Evolutionary conservation across 805 yeast species (phyloP).

Genomic region (Candida maris): DNA sequence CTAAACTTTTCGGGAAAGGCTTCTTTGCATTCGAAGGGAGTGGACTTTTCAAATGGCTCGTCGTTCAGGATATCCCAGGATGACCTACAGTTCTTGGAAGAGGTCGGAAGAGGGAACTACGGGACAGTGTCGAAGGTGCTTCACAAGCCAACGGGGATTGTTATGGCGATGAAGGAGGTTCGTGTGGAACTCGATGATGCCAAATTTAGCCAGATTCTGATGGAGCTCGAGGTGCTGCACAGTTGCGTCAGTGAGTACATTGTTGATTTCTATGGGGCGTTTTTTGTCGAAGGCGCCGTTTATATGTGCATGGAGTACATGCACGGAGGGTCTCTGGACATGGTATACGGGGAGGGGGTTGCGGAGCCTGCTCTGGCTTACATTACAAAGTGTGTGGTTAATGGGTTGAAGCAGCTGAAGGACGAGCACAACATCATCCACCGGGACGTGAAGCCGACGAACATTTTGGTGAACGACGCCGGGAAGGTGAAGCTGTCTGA

Average conservation of each 20-base stretch:
- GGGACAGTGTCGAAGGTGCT: constrained; percentile 93
- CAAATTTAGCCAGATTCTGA: constrained; percentile 89
- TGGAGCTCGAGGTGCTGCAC: constrained; percentile 94
- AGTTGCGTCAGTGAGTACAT: constrained; percentile 86
- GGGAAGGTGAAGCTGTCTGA: constrained; percentile 94
- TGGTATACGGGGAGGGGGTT: constrained; percentile 69
- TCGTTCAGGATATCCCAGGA: constrained; percentile 83
- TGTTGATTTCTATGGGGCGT: constrained; percentile 96
- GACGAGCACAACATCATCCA: constrained; percentile 91
- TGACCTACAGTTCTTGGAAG: constrained; percentile 78
- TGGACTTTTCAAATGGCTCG: constrained; percentile 85
- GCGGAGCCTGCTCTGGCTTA: constrained; percentile 78
- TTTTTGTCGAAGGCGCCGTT: constrained; percentile 95
- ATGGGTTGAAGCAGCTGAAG: constrained; percentile 79
- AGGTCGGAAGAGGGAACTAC: constrained; percentile 92
- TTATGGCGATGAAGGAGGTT: constrained; percentile 98
- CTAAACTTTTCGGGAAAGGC: constrained; percentile 92
- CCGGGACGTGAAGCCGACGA: constrained; percentile 96
- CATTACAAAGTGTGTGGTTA: constrained; percentile 73
- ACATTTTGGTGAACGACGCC: constrained; percentile 66
- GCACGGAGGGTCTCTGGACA: constrained; percentile 95
- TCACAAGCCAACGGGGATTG: constrained; percentile 86
- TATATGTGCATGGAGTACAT: constrained; percentile 97
- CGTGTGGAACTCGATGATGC: constrained; percentile 88
- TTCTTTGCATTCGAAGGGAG: constrained; percentile 85